Percentiles rank a stretch among this genome's conserved stretches.
Conservation (phyloP, 495 filamentous ascomycete species). For the Lasiosphaeriaceae sp. region DNA sequence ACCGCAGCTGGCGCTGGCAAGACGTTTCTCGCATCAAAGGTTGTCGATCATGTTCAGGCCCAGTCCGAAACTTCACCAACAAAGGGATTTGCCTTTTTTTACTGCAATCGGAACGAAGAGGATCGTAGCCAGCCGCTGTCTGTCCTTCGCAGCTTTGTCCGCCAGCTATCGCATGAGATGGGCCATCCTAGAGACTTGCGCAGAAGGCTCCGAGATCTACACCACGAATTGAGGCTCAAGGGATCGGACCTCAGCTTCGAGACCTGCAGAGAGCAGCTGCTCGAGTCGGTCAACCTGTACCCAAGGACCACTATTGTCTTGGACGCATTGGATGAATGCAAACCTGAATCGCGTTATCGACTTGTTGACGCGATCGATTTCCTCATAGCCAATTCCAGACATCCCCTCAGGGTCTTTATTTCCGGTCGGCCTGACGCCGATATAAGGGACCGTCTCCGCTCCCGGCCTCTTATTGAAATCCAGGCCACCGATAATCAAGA, state of each 20-base stretch:
- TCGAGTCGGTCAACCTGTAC: conserved; percentile 22
- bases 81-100: conserved; percentile 41
- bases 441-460: conserved; percentile 23
- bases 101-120: conserved; percentile 34
- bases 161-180: conserved; percentile 32
- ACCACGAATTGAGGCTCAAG: conserved; percentile 3
- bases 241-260: conserved; percentile 20
- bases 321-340: conserved; percentile 28
- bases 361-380: conserved; percentile 21
- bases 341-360: conserved; percentile 9
- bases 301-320: conserved; percentile 21
- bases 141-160: conserved; percentile 34
- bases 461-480: conserved; percentile 31
- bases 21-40: conserved; percentile 33
- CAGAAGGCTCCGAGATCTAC: conserved; percentile 10
- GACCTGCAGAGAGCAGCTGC: conserved; percentile 21
- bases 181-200: conserved; percentile 12
- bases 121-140: conserved; percentile 26
- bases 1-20: conserved; percentile 31
- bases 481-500: conserved; percentile 26
- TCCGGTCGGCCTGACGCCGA: conserved; percentile 41
- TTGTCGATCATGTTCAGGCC: conserved; percentile 28
- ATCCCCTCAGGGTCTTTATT: conserved; percentile 41
- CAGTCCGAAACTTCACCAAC: conserved; percentile 9
- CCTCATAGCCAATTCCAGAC: conserved; percentile 19